Evolutionary conservation across 345 rosid species (phyloP).

Genomic region (Brassica napus): DNA sequence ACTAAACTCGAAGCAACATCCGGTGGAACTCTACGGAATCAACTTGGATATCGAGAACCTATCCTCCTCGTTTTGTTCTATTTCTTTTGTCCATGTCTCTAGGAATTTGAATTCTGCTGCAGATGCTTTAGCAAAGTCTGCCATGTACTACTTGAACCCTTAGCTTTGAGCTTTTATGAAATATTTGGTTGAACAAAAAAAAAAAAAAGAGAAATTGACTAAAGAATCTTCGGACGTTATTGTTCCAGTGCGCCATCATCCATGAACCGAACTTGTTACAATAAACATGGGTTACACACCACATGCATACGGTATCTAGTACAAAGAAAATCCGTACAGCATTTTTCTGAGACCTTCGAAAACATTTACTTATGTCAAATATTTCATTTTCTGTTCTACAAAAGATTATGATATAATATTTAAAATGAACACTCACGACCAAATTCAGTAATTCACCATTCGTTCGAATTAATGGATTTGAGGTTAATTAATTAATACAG

Average conservation of each 20-base stretch:
- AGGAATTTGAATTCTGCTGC: too few species aligned
- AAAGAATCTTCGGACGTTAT: constrained; percentile 26
- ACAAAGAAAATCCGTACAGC: background rate
- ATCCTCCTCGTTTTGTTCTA: too few species aligned
- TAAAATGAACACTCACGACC: background rate
- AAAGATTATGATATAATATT: background rate
- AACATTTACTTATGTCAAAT: background rate
- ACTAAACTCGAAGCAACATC: too few species aligned
- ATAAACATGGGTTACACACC: background rate
- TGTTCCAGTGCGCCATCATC: background rate
- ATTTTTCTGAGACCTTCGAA: background rate
- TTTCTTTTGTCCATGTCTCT: too few species aligned
- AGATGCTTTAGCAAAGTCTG: too few species aligned
- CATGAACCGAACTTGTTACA: too few species aligned
- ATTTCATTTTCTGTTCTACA: background rate
- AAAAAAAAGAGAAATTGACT: background rate
- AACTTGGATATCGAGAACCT: too few species aligned
- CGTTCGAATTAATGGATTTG: background rate
- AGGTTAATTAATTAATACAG: background rate
- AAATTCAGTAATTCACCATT: background rate
- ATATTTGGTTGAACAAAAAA: too few species aligned
- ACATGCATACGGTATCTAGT: background rate
- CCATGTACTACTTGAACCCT: too few species aligned
- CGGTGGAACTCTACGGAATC: too few species aligned
- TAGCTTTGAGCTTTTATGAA: too few species aligned